Percentiles rank a stretch among this genome's conserved stretches.
phyloP scores from a whole-genome alignment of 768 basidiomycete species.

The Lactifluus echinatus region DNA sequence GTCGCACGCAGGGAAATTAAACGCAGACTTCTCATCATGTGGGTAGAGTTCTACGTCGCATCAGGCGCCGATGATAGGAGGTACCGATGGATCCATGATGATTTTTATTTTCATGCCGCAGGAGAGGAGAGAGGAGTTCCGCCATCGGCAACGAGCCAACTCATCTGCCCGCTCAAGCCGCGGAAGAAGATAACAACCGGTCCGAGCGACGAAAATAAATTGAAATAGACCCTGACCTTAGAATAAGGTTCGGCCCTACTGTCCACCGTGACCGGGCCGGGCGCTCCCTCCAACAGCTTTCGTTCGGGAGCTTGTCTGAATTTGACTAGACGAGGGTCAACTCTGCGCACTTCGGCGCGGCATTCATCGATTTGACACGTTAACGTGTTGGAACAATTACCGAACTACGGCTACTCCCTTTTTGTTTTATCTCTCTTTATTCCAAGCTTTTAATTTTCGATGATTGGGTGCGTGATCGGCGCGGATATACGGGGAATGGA shows the following conservation, averaged over 20 bases:
- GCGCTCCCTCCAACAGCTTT: neutral
- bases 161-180: neutral
- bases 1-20: neutral
- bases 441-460: neutral
- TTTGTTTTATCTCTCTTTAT: neutral
- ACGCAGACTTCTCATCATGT: neutral
- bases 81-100: neutral
- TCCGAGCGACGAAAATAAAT: neutral
- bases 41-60: neutral
- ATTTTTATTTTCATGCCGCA: neutral
- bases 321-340: conserved; percentile 9
- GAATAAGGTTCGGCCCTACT: conserved; percentile 5
- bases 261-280: neutral
- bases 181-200: neutral
- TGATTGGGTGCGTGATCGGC: conserved; percentile 1
- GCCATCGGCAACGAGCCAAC: neutral
- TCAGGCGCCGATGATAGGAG: neutral
- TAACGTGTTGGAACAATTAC: conserved; percentile 1
- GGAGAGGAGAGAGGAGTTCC: neutral
- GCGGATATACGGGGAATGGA: conserved; percentile 7
- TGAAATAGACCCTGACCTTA: conserved; percentile 13
- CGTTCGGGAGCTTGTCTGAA: neutral
- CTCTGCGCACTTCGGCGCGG: neutral
- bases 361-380: conserved; percentile 3
- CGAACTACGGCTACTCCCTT: neutral